Evolutionary conservation across 257 asterid genomes (phyloP).

Genomic region (Salvia miltiorrhiza): DNA sequence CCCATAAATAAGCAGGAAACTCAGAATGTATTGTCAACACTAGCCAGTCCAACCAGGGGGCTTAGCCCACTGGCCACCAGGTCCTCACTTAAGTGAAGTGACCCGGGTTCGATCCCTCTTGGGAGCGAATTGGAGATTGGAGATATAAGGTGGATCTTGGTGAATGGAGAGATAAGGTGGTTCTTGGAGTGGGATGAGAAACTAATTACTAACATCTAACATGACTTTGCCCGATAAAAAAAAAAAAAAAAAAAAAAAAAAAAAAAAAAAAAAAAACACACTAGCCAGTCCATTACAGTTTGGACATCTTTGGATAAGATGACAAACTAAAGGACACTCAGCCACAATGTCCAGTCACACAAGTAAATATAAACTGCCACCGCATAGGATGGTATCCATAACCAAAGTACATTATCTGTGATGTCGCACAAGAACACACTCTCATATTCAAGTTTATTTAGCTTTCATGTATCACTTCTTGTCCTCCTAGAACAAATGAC

Average conservation of each 20-base stretch:
- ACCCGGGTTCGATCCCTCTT: too few species aligned
- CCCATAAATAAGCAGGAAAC: neutral
- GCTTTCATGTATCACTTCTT: neutral
- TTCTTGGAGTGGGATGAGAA: too few species aligned
- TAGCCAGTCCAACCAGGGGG: neutral
- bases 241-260: too few species aligned
- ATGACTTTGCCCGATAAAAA: too few species aligned
- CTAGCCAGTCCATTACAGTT: neutral
- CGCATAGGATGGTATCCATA: neutral
- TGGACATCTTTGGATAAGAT: neutral
- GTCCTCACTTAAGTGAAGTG: too few species aligned
- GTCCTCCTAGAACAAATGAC: neutral
- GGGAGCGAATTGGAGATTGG: too few species aligned
- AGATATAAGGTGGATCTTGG: too few species aligned
- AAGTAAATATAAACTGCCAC: neutral
- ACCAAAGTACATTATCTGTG: neutral
- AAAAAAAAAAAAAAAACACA: too few species aligned
- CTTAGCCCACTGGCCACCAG: too few species aligned
- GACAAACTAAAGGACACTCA: neutral
- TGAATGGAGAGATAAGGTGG: too few species aligned
- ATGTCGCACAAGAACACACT: neutral
- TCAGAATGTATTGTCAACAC: neutral
- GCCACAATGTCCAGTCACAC: constrained; percentile 3
- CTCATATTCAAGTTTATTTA: neutral
- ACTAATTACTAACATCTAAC: too few species aligned